Evolutionary conservation across 768 basidiomycete genomes (phyloP).

Genomic region (Fomitopsis serialis): DNA sequence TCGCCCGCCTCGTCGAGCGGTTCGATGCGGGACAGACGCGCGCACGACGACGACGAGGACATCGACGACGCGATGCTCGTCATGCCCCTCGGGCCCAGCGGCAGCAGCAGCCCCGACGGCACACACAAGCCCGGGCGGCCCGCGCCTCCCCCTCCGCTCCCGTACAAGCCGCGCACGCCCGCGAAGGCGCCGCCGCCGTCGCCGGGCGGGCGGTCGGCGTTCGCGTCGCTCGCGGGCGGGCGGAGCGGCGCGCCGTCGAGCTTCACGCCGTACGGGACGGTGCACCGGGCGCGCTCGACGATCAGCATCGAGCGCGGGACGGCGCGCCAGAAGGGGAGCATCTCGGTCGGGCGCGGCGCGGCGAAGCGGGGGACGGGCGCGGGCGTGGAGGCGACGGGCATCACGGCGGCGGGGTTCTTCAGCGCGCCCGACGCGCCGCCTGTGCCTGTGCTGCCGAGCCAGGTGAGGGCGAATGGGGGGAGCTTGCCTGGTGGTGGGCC

Average conservation of each 20-base stretch:
- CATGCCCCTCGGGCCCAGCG: slow-evolving; percentile 56
- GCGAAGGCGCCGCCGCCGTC: not conserved
- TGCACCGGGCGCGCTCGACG: slow-evolving; percentile 47
- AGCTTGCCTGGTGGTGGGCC: too few relatives aligned
- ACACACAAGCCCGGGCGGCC: slow-evolving; percentile 29
- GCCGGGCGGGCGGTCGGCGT: slow-evolving; percentile 4
- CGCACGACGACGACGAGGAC: slow-evolving; percentile 59
- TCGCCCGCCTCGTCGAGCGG: slow-evolving; percentile 15
- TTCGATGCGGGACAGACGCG: slow-evolving; percentile 20
- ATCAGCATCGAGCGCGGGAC: slow-evolving; percentile 56
- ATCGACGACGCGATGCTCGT: slow-evolving; percentile 73
- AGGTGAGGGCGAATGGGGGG: slow-evolving; percentile 7
- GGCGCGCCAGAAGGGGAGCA: slow-evolving; percentile 45
- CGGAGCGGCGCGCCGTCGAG: slow-evolving; percentile 21
- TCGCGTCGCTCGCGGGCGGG: slow-evolving; percentile 28
- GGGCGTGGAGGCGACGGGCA: slow-evolving; percentile 68
- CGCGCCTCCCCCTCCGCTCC: slow-evolving; percentile 1
- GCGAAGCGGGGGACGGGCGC: slow-evolving; percentile 61
- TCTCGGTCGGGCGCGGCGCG: slow-evolving; percentile 59
- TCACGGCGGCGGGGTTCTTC: slow-evolving; percentile 80
- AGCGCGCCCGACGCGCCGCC: slow-evolving; percentile 40
- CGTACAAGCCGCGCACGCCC: slow-evolving; percentile 2
- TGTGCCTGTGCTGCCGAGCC: slow-evolving; percentile 20
- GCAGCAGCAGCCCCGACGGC: slow-evolving; percentile 23
- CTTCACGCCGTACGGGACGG: slow-evolving; percentile 26